phyloP scores from a whole-genome alignment of 805 yeast genomes.

The Phaffomyces thermotolerans region DNA sequence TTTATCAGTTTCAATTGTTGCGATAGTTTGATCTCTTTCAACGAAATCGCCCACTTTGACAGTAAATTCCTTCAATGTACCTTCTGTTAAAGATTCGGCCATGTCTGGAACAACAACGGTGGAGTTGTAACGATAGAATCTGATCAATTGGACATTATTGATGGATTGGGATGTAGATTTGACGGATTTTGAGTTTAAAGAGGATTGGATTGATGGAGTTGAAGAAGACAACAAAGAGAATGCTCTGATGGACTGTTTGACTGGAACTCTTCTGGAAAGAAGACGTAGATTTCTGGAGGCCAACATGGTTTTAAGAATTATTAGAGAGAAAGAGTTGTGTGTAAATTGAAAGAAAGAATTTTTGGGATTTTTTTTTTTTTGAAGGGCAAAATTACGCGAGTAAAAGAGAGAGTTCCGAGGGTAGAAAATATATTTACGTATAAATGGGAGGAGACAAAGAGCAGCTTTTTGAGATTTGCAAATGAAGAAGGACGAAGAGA shows the following conservation, averaged over 20 bases:
- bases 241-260: conserved; percentile 6
- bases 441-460: too few species aligned
- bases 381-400: too few species aligned
- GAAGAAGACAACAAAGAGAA: conserved; percentile 4
- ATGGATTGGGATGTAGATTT: not conserved
- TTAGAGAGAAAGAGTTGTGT: too few species aligned
- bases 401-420: too few species aligned
- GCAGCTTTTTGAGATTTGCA: too few species aligned
- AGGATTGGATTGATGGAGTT: conserved; percentile 4
- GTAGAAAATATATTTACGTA: too few species aligned
- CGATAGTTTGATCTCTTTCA: conserved; percentile 79
- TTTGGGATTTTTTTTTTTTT: not conserved
- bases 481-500: too few species aligned
- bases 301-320: conserved; percentile 6
- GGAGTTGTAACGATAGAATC: conserved; percentile 27
- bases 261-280: conserved; percentile 11
- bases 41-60: conserved; percentile 86
- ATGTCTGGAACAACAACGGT: conserved; percentile 83
- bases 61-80: conserved; percentile 68
- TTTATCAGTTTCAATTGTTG: conserved; percentile 97
- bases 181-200: not conserved
- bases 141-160: conserved; percentile 5
- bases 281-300: conserved; percentile 13
- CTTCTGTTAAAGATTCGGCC: conserved; percentile 98
- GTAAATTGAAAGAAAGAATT: too few species aligned